Base-by-base conservation (phyloP, 2,329 filamentous ascomycete genomes). In the Claviceps citrina region DNA sequence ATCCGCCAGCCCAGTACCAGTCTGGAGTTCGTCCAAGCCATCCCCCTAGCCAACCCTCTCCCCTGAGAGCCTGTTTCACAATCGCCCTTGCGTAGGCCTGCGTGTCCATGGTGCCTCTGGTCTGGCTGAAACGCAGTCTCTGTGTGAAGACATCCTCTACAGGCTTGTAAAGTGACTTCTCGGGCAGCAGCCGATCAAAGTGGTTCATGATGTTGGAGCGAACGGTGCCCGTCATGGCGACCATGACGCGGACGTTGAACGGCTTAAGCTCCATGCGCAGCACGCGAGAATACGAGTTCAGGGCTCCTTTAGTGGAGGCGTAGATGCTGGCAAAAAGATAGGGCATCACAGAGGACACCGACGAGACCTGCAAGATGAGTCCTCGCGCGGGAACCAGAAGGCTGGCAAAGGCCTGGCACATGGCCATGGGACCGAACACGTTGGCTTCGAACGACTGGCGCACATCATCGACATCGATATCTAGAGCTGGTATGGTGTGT, bases 381-480 rank as follows among this genome's bases (percentile, higher is more conserved):
- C 71, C 70, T 19, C 59, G 60, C 0, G 68, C 59, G 13, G 62
- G 53, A 37, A 73, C 68, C 19, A 76, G 63, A 32, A 67, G 61
- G 40, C 61, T 58, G 9, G 62, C 54, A 47, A 74, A 74, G 24
- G 63, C 59, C 48, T 70, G 61, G 39, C 64, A 65, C 61, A 70
- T 71, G 51, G 67, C 62, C 68, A 76, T 73, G 47, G 69, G 63
- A 31, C 67, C 67, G 44, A 76, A 72, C 31, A 75, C 68, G 47
- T 75, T 75, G 46, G 68, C 66, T 53, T 74, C 70, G 39, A 70
- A 74, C 2, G 67, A 70, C 43, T 59, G 52, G 43, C 70, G 69
- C 4, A 71, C 67, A 37, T 71, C 69, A 39, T 66, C 61, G 7
- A 73, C 49, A 38, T 68, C 62, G 34, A 71, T 62, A 49, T 74